Conservation (phyloP, 2,329 filamentous ascomycete species). For the Atkinsonella hypoxylon region DNA sequence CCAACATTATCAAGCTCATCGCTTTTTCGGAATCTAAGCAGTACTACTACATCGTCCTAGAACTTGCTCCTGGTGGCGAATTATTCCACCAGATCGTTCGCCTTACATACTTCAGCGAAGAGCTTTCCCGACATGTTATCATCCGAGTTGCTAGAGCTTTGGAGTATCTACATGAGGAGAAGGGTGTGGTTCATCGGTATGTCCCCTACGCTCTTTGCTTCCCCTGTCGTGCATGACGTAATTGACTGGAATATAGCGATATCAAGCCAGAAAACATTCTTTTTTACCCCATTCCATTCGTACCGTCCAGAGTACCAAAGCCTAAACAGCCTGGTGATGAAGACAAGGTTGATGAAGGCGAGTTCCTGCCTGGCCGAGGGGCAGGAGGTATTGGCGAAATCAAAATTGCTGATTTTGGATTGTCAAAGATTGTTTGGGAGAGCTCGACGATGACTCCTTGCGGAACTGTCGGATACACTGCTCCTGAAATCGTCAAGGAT, state of each 20-base stretch:
- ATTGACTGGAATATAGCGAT: conserved; percentile 44
- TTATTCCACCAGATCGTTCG: conserved; percentile 97
- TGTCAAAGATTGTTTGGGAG: conserved; percentile 98
- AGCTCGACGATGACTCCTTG: conserved; percentile 98
- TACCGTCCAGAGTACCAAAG: conserved; percentile 70
- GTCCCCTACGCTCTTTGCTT: background rate
- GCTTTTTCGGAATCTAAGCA: conserved; percentile 89
- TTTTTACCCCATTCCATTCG: conserved; percentile 74
- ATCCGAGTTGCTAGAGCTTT: conserved; percentile 88
- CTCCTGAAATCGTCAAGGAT: conserved; percentile 97
- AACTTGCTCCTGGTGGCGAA: conserved; percentile 89
- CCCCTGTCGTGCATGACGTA: too few species aligned
- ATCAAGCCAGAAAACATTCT: conserved; percentile 98
- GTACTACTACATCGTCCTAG: conserved; percentile 95
- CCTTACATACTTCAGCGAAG: conserved; percentile 96
- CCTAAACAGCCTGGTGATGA: conserved; percentile 81
- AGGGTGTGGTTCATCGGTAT: conserved; percentile 92
- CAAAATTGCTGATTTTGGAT: conserved; percentile 95
- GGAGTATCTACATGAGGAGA: conserved; percentile 87
- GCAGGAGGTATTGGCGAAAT: conserved; percentile 86
- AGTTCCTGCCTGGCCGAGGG: conserved; percentile 72
- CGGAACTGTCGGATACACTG: conserved; percentile 94
- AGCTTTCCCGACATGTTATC: conserved; percentile 89
- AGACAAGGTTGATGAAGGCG: conserved; percentile 93
- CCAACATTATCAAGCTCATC: conserved; percentile 87